Evolutionary conservation across 163 green algal genomes (phyloP), one percentile per base, ranked within the genome.

Genomic region (Volvox carteri): DNA sequence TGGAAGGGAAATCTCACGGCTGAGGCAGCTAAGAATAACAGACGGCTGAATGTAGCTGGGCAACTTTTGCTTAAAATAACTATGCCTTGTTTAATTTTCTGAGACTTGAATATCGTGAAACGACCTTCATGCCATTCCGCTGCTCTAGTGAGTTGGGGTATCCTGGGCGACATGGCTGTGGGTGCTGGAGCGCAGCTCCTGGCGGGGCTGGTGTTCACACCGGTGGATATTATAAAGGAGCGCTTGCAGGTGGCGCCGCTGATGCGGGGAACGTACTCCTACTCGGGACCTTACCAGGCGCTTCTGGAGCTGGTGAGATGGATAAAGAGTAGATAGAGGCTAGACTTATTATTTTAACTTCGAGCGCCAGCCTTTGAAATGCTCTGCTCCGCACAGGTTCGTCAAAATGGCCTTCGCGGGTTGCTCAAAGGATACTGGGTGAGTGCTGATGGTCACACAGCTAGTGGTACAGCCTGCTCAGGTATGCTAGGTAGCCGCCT

Each of bases 211-310:
- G 94, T 95, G 2, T 98, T 96, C 92, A 98, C 95, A 9, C 96
- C 96, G 30, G 92, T 98, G 8, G 96, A 98, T 89, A 95, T 98
- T 54, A 74, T 98, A 30, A 98, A 98, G 89, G 96, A 98, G 92
- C 91, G 95, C 5, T 90, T 98, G 90, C 96, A 98, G 79, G 79
- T 78, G 44, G 79, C 79, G 4, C 79, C 79, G 30, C 79, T 87
- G 41, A 87, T 87, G 79, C 39, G 25, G 0, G 79, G 79, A 2
- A 18, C 44, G 0, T 78, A 87, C 60, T 41, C 7, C 8, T 68
- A 68, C 44, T 67, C 62, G 62, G 81, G 73, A 23, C 86, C 87
- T 0, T 3, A 75, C 39, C 16, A 89, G 35, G 84, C 86, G 41
- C 56, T 91, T 48, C 30, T 12, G 16, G 75, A 72, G 54, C 39